Evolutionary conservation across 257 asterid species (phyloP).

Genomic region (Solanum clarkiae): DNA sequence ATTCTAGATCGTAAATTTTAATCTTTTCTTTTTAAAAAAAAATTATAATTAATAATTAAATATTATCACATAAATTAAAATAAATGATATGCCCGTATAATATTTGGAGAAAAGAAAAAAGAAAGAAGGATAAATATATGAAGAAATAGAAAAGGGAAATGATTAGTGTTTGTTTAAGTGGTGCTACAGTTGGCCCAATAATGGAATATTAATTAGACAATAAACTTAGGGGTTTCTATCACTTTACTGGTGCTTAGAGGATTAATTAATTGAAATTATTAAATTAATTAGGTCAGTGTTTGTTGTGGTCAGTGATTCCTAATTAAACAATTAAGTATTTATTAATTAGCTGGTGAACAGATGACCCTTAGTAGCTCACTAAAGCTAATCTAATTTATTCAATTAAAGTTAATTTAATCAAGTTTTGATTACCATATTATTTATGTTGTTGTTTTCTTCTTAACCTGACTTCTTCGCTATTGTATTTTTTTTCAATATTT

Average conservation of each 20-base stretch:
- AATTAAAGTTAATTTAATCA: not conserved
- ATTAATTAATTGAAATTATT: not conserved
- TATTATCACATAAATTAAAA: not conserved
- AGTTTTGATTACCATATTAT: not conserved
- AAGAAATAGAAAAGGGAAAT: not conserved
- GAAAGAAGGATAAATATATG: not conserved
- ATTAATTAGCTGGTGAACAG: not conserved
- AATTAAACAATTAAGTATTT: not conserved
- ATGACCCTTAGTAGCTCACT: not conserved
- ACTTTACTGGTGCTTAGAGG: not conserved
- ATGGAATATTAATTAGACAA: not conserved
- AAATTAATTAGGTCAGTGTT: not conserved
- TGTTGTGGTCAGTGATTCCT: conserved; percentile 2
- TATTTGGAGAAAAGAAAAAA: not conserved
- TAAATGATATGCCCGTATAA: not conserved
- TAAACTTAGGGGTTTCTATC: not conserved
- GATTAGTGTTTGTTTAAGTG: not conserved
- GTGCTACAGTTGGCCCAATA: not conserved
- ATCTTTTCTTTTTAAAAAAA: not conserved
- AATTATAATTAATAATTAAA: not conserved
- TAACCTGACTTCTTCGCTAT: not conserved
- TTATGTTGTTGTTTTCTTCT: not conserved
- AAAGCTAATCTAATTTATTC: not conserved
- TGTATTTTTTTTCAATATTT: not conserved
- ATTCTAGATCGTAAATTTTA: not conserved